Evolutionary conservation across 257 asterid species (phyloP).

Genomic region (Ehretia macrophylla): DNA sequence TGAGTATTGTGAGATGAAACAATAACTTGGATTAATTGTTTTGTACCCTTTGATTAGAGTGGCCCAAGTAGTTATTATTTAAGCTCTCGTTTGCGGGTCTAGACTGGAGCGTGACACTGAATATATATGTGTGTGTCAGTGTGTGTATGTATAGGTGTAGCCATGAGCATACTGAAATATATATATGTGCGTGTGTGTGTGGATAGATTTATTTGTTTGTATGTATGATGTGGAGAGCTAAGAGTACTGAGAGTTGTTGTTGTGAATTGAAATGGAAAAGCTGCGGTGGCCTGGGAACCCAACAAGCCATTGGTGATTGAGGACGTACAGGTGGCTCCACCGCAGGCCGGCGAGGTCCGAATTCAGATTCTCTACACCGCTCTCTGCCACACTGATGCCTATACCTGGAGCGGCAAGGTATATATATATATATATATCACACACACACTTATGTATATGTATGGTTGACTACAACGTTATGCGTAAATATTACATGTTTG

Average conservation of each 20-base stretch:
- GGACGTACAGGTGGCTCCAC: slow-evolving; percentile 93
- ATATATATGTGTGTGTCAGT: too few species aligned
- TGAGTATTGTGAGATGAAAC: too few species aligned
- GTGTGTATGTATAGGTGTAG: too few species aligned
- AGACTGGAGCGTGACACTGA: too few species aligned
- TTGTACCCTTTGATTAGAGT: too few species aligned
- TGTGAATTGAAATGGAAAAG: slow-evolving; percentile 19
- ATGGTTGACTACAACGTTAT: background rate
- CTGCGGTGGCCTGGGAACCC: slow-evolving; percentile 99
- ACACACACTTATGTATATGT: background rate
- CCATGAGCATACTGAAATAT: too few species aligned
- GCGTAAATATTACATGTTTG: background rate
- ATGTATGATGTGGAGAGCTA: background rate
- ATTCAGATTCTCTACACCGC: slow-evolving; percentile 71
- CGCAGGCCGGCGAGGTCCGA: slow-evolving; percentile 90
- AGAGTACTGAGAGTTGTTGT: background rate
- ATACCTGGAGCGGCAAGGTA: slow-evolving; percentile 95
- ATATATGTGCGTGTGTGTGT: too few species aligned
- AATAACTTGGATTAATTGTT: too few species aligned
- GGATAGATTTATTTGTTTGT: background rate
- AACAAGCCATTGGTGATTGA: slow-evolving; percentile 81
- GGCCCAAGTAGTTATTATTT: too few species aligned
- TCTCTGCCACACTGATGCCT: slow-evolving; percentile 92
- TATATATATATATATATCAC: background rate
- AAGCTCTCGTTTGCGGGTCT: too few species aligned